Evolutionary conservation across 1,284 basidiomycete species (phyloP).

Genomic region (Leccinum huronense): DNA sequence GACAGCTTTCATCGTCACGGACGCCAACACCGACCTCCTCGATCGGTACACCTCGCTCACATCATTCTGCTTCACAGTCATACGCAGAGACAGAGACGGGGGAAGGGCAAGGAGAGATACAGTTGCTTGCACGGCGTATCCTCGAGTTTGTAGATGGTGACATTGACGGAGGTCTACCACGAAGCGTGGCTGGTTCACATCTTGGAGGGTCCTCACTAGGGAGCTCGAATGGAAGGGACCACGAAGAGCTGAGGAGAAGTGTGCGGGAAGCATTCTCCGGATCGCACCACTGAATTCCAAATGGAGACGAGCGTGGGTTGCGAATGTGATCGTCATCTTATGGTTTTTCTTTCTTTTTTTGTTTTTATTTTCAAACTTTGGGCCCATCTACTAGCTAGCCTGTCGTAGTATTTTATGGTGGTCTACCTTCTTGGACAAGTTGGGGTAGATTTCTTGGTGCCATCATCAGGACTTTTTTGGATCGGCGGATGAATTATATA

Average conservation of each 20-base stretch:
- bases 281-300: conserved; percentile 41
- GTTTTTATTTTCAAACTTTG: background rate
- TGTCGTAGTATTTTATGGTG: conserved; percentile 23
- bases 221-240: conserved; percentile 58
- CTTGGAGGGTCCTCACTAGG: conserved; percentile 61
- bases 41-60: conserved; percentile 70
- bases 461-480: conserved; percentile 5
- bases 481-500: background rate
- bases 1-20: conserved; percentile 73
- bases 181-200: conserved; percentile 62
- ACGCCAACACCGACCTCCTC: conserved; percentile 71
- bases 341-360: background rate
- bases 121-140: conserved; percentile 79
- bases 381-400: conserved; percentile 2
- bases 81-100: conserved; percentile 80
- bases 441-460: background rate
- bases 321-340: background rate
- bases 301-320: background rate
- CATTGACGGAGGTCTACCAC: conserved; percentile 52
- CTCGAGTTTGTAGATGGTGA: conserved; percentile 82
- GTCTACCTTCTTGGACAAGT: conserved; percentile 11
- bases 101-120: conserved; percentile 86
- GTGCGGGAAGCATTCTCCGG: conserved; percentile 74
- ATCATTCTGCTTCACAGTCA: conserved; percentile 64
- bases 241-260: conserved; percentile 76